Evolutionary conservation across 2,329 filamentous ascomycete genomes (phyloP).

Genomic region (Verticillium klebahnii): DNA sequence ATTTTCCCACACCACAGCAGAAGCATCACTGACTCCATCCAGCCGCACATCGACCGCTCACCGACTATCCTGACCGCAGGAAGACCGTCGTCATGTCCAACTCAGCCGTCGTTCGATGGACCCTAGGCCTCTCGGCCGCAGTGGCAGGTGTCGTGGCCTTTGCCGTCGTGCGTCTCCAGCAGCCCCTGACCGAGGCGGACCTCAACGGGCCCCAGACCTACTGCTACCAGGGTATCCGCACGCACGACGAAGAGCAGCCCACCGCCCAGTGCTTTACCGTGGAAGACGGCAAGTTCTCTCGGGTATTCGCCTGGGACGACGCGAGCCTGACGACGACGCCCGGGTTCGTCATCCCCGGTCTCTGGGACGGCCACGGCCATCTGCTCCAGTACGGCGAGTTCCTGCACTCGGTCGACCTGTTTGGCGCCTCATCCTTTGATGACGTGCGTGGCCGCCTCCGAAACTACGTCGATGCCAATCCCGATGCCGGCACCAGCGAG

Average conservation of each 20-base stretch:
- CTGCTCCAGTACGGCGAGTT: constrained; percentile 63
- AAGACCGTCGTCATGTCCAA: constrained; percentile 2
- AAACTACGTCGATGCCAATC: constrained; percentile 44
- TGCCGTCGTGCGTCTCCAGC: constrained; percentile 19
- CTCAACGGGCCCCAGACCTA: constrained; percentile 18
- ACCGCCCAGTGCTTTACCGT: constrained; percentile 53
- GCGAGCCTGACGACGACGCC: constrained; percentile 19
- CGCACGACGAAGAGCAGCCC: constrained; percentile 28
- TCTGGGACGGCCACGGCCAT: constrained; percentile 70
- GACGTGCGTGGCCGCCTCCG: constrained; percentile 50
- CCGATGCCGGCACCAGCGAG: constrained; percentile 44
- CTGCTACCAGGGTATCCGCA: constrained; percentile 35
- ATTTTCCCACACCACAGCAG: background rate
- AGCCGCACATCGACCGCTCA: background rate
- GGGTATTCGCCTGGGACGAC: constrained; percentile 35
- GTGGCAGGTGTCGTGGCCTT: constrained; percentile 21
- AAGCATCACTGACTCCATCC: background rate
- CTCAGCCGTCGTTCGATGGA: constrained; percentile 21
- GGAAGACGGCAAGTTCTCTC: constrained; percentile 42
- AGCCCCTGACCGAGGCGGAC: constrained; percentile 7
- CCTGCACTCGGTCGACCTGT: constrained; percentile 60
- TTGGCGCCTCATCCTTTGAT: constrained; percentile 49
- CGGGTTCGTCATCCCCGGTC: constrained; percentile 59
- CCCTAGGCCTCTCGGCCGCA: constrained; percentile 21
- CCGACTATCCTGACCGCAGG: background rate